Evolutionary conservation across 2,329 filamentous ascomycete genomes (phyloP).

Genomic region (Phialemonium atrogriseum): DNA sequence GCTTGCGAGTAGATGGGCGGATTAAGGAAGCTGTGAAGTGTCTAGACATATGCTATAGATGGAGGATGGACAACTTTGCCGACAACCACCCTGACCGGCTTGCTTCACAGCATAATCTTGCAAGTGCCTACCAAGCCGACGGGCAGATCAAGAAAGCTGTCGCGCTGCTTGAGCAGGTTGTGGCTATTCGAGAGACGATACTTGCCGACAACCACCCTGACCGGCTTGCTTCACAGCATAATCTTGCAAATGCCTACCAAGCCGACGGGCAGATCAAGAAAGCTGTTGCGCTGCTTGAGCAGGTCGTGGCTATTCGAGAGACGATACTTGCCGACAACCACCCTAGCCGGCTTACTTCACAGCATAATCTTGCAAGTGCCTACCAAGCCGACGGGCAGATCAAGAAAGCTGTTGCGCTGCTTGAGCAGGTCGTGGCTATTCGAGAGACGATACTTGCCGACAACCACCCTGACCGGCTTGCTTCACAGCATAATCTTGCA

Average conservation of each 20-base stretch:
- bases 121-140: slow-evolving; percentile 10
- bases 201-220: slow-evolving; percentile 1
- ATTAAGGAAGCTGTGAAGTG: slow-evolving; percentile 3
- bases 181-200: too few species aligned
- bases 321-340: slow-evolving; percentile 3
- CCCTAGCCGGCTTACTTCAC: slow-evolving; percentile 1
- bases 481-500: slow-evolving; percentile 12
- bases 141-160: slow-evolving; percentile 14
- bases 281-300: slow-evolving; percentile 13
- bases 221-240: slow-evolving; percentile 8
- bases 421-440: too few species aligned
- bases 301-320: too few species aligned
- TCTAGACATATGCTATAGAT: slow-evolving; percentile 1
- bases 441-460: too few species aligned
- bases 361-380: slow-evolving; percentile 11
- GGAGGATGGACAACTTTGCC: neutral
- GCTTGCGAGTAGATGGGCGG: slow-evolving; percentile 11
- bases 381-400: slow-evolving; percentile 14
- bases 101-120: slow-evolving; percentile 12
- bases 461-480: slow-evolving; percentile 1
- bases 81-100: slow-evolving; percentile 2
- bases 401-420: slow-evolving; percentile 12
- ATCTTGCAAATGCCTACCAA: slow-evolving; percentile 11
- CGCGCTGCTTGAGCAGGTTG: slow-evolving; percentile 13
- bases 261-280: slow-evolving; percentile 13